Evolutionary conservation across 306 rosid species (phyloP).

Genomic region (Fragaria vesca): DNA sequence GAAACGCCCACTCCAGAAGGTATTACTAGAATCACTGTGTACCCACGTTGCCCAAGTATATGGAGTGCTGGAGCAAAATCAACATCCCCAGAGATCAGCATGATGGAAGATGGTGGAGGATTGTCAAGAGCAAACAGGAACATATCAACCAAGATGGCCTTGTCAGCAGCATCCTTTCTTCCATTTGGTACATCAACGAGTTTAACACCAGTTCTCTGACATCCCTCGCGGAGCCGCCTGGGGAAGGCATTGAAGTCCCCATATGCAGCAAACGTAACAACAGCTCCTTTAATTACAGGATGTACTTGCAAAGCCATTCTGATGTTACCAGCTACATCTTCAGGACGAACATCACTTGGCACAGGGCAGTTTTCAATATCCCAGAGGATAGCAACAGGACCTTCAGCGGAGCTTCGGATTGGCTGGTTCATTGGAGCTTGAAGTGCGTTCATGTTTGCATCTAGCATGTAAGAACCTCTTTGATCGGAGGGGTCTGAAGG

Average conservation of each 20-base stretch:
- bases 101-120: conserved; percentile 91
- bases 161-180: conserved; percentile 97
- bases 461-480: conserved; percentile 46
- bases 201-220: conserved; percentile 96
- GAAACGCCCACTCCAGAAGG: conserved; percentile 91
- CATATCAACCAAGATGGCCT: conserved; percentile 98
- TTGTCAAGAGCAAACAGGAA: conserved; percentile 97
- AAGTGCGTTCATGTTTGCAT: conserved; percentile 47
- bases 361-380: conserved; percentile 96
- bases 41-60: conserved; percentile 95
- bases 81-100: conserved; percentile 94
- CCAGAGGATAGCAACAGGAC: conserved; percentile 90
- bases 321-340: conserved; percentile 89
- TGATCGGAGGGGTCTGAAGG: conserved; percentile 51
- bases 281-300: conserved; percentile 87
- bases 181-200: conserved; percentile 97
- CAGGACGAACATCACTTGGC: conserved; percentile 93
- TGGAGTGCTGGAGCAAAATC: conserved; percentile 97
- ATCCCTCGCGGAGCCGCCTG: conserved; percentile 86
- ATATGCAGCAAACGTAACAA: conserved; percentile 77
- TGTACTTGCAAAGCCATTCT: conserved; percentile 94
- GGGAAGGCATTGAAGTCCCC: conserved; percentile 97
- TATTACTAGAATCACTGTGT: conserved; percentile 82
- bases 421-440: conserved; percentile 54
- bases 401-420: conserved; percentile 51